Base-by-base conservation (phyloP, 1,284 basidiomycete genomes). In the Coriolopsis trogii region DNA sequence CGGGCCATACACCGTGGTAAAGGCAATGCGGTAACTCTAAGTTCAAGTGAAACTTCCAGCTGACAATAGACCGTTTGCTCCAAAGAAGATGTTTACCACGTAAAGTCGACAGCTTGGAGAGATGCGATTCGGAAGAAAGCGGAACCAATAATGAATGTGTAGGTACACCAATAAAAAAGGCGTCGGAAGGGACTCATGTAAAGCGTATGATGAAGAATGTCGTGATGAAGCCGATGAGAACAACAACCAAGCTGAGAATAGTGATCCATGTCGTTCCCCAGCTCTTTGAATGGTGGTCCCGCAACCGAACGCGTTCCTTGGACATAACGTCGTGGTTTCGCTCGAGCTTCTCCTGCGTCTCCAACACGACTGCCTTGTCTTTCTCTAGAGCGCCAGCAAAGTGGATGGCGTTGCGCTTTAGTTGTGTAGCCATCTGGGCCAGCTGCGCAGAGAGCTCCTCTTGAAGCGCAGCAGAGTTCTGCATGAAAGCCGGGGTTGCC, bases 181-280 rank as follows among this genome's bases (percentile, higher is more conserved):
- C n/a, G 8, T 34, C 10, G 21, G 30, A 13, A 33, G 6, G 20
- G 25, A 24, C 31, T 36, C 42, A 52, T 25, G 84, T 84, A 33
- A 91, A 69, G 42, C 88, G 79, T 58, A 92, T 90, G 40, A 91
- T 61, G 46, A 84, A 77, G 57, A 91, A 82, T 77, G 89, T 89
- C 24, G 87, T 48, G 29, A 90, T 66, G 67, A 91, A 91, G 1
- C 86, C 72, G 23, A 86, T 62, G 12, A 80, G 55, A 4, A 88
- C 88, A 4, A 77, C 73, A 8, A 85, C 8, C 13, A 92, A 66
- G 51, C 86, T 81, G 41, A 78, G 73, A 7, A 91, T 61, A 6
- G 82, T 77, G 57, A 91, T 67, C 69, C 89, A 91, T 1, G 88
- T 92, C 50, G 87, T 91, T 4, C 79, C 73, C 44, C 82, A 73